A percentile compares a stretch with the other conserved stretches of the same genome.
Conservation (phyloP, 2,329 filamentous ascomycete genomes). For the Apiospora phragmitis region DNA sequence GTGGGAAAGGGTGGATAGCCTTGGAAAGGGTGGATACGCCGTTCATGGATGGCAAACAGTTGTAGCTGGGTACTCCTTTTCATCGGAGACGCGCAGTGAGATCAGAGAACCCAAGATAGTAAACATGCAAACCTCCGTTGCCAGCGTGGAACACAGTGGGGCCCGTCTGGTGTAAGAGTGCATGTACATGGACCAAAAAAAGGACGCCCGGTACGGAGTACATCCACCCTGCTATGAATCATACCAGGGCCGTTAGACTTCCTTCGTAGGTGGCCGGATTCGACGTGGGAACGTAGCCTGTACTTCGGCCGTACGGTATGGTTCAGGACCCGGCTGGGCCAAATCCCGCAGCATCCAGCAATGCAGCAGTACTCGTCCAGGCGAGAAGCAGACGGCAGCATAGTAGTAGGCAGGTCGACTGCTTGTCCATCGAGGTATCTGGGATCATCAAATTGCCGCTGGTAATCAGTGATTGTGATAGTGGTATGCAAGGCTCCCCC, state of each 20-base stretch:
- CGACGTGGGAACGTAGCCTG: not conserved
- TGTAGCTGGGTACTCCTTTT: not conserved
- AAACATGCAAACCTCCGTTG: not conserved
- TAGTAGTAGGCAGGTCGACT: not conserved
- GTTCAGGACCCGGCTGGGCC: not conserved
- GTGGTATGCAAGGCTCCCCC: slow-evolving; percentile 1
- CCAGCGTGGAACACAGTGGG: slow-evolving; percentile 15
- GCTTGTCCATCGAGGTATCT: not conserved
- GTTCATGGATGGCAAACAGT: not conserved
- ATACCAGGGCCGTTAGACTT: not conserved
- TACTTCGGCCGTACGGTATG: not conserved
- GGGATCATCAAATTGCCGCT: not conserved
- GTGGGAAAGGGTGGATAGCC: not conserved
- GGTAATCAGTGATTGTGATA: not conserved
- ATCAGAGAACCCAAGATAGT: not conserved
- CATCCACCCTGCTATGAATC: not conserved
- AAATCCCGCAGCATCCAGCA: not conserved
- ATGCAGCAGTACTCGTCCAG: not conserved
- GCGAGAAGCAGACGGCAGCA: not conserved
- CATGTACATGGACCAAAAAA: not conserved
- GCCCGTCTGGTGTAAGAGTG: not conserved
- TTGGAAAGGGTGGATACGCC: not conserved
- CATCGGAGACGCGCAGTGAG: slow-evolving; percentile 1
- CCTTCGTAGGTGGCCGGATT: not conserved
- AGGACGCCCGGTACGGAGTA: not conserved